Evolutionary conservation across 2,329 filamentous ascomycete genomes (phyloP).

Genomic region (Mycosphaerelloides madeirae): DNA sequence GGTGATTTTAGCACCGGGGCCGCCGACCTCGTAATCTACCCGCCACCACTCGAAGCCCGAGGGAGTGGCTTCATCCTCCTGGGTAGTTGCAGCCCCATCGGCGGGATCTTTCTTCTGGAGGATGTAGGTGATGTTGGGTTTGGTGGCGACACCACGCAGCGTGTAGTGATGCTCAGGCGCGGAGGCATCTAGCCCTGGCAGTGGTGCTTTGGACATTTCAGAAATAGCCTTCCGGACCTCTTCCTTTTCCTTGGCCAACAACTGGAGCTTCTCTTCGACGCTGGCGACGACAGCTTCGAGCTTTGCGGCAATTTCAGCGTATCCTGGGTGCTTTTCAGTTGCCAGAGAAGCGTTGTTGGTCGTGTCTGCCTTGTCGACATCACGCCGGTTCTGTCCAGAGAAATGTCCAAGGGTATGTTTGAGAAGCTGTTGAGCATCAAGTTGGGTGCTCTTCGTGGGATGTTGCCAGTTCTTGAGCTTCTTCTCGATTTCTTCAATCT

Average conservation of each 20-base stretch:
- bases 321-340: slow-evolving; percentile 16
- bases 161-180: slow-evolving; percentile 48
- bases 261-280: slow-evolving; percentile 30
- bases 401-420: slow-evolving; percentile 31
- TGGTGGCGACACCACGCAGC: slow-evolving; percentile 55
- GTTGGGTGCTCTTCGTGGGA: slow-evolving; percentile 27
- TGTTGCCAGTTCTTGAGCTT: slow-evolving; percentile 34
- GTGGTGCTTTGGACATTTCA: slow-evolving; percentile 24
- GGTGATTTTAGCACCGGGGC: slow-evolving; percentile 35
- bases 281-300: slow-evolving; percentile 32
- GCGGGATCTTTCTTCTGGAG: slow-evolving; percentile 28
- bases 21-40: slow-evolving; percentile 46
- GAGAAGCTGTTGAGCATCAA: slow-evolving; percentile 38
- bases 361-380: slow-evolving; percentile 19
- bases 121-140: slow-evolving; percentile 54
- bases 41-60: slow-evolving; percentile 52
- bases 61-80: slow-evolving; percentile 32
- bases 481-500: slow-evolving; percentile 34
- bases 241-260: slow-evolving; percentile 27
- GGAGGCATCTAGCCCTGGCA: slow-evolving; percentile 16
- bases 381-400: slow-evolving; percentile 24
- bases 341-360: slow-evolving; percentile 17
- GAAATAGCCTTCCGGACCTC: slow-evolving; percentile 27
- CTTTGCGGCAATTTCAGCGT: slow-evolving; percentile 28
- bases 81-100: slow-evolving; percentile 1